Percentiles rank a stretch among this genome's conserved stretches.
Evolutionary conservation across 1,139 yeast species (phyloP).

Genomic region (Debaryomyces subglobosus): DNA sequence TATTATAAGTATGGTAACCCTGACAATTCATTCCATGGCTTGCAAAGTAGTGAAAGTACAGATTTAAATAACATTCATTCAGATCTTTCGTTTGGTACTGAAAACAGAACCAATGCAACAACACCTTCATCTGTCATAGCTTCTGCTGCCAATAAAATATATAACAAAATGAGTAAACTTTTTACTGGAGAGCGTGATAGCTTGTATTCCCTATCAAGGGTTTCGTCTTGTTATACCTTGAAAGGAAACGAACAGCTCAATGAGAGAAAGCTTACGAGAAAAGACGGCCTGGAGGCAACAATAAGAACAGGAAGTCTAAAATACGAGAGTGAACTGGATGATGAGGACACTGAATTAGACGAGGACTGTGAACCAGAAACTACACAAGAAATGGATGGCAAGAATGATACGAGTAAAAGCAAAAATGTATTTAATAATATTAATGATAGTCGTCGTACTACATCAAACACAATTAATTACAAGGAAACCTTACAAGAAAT

Average conservation of each 20-base stretch:
- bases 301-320: conserved; percentile 9
- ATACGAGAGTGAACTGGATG: conserved; percentile 15
- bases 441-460: not conserved
- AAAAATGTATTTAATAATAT: not conserved
- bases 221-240: not conserved
- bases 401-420: not conserved
- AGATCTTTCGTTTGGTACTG: conserved; percentile 4
- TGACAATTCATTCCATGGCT: conserved; percentile 27
- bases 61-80: conserved; percentile 1
- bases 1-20: conserved; percentile 11
- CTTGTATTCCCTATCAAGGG: conserved; percentile 23
- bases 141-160: conserved; percentile 12
- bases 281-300: conserved; percentile 2
- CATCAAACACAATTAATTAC: conserved; percentile 12
- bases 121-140: conserved; percentile 7
- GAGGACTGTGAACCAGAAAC: not conserved
- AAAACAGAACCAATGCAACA: not conserved
- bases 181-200: conserved; percentile 21
- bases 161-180: conserved; percentile 17
- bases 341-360: conserved; percentile 3
- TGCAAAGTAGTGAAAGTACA: conserved; percentile 9
- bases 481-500: conserved; percentile 34
- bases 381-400: not conserved
- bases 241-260: not conserved
- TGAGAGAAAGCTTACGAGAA: conserved; percentile 7